Base-by-base conservation (phyloP, 371 early-diverging fungal genomes). In the Capniomyces stellatus region DNA sequence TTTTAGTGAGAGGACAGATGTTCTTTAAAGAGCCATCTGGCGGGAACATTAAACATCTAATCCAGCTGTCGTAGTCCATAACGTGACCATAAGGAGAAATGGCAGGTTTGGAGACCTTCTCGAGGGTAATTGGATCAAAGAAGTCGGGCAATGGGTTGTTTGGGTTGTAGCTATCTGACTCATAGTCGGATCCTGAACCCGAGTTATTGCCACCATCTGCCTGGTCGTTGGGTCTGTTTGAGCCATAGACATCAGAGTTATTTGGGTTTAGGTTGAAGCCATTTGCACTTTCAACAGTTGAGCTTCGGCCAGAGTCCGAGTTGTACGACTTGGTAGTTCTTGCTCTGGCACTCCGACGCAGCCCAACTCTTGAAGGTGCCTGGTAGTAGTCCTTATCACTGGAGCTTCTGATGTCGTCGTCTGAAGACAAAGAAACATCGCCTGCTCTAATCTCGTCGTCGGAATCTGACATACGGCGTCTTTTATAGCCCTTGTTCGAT, bases 61-160 rank as follows among this genome's bases (percentile, higher is more conserved):
- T 82, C 94, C 94, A 93, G 61, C 79, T 88, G 54, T 89, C 87
- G 54, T 71, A 81, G 71, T 46, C 84, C 87, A 90, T 91, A 40
- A 93, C 92, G 71, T 92, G 94, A 21, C 94, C 94, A 61, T 86
- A 91, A 52, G 87, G 90, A 22, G 92, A 91, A 48, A 93, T 91
- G 2, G 94, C 92, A 3, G 94, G 94, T 55, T 85, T 87, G 18
- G 81, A 74, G 23, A 93, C 86, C 41, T 81, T 81, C 54, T 93
- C 92, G 42, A 92, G 64, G 6, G 91, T 91, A 57, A 93, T 91
- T 12, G 92, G 92, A 58, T 93, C 94, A 35, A 87, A 75, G 60
- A 91, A 84, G 1, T 87, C 92, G 13, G 91, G 87, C 21, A 93
- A 66, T 18, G 92, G 92, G 66, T 92, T 92, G 55, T 66, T 59